These are phyloP conservation scores for Mortierella hygrophila DNA, from an alignment of 192 early-diverging fungal genomes.

Conservation along the genomic window DNA sequence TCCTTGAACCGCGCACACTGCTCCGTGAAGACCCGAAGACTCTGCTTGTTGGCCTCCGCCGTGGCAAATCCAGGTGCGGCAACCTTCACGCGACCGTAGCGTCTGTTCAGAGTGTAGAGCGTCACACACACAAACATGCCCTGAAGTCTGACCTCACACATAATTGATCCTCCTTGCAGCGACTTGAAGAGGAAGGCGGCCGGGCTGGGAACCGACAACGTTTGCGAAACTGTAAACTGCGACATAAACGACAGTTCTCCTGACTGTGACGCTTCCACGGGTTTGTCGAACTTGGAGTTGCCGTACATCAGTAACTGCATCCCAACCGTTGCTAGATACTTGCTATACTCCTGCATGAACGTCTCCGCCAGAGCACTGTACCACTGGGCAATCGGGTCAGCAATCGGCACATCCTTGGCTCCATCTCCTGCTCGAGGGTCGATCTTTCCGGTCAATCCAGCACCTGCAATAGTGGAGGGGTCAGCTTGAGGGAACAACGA, in stretches of 20 bases:
- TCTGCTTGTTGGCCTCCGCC: constrained; percentile 58
- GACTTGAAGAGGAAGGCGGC: constrained; percentile 67
- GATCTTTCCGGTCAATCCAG: not conserved
- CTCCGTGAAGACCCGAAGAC: constrained; percentile 65
- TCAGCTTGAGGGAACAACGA: constrained; percentile 23
- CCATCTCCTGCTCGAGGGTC: constrained; percentile 9
- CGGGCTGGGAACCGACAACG: constrained; percentile 57
- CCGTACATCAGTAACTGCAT: constrained; percentile 71
- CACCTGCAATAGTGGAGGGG: not conserved
- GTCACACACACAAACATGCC: constrained; percentile 70
- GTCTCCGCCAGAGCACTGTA: constrained; percentile 59
- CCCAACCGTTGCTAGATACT: constrained; percentile 68
- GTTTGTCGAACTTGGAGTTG: constrained; percentile 55
- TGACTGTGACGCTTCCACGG: constrained; percentile 40
- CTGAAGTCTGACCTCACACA: constrained; percentile 70
- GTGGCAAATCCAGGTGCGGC: constrained; percentile 53
- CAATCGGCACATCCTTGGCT: constrained; percentile 12
- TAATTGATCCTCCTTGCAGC: constrained; percentile 66
- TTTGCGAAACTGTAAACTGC: constrained; percentile 57
- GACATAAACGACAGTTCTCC: constrained; percentile 58
- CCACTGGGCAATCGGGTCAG: constrained; percentile 57
- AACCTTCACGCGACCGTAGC: constrained; percentile 61
- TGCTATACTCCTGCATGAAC: constrained; percentile 69
- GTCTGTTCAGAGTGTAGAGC: constrained; percentile 67
- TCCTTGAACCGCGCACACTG: constrained; percentile 72